Evolutionary conservation across 768 basidiomycete species (phyloP), one percentile per base, ranked within the genome.

Genomic region (Leccinum rimulosum): DNA sequence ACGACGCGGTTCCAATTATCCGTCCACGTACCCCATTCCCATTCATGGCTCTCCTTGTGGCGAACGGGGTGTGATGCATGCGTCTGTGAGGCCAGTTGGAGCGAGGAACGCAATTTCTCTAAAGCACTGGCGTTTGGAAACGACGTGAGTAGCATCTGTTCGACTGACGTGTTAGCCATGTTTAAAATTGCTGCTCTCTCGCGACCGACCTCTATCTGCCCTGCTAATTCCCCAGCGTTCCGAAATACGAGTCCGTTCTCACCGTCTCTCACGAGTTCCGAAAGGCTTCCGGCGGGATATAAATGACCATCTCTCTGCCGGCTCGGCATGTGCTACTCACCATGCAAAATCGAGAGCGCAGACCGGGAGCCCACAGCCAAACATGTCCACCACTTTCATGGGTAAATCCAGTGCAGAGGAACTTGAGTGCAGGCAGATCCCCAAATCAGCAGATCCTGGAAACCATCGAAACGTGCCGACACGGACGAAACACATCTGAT

Each of bases 331-430:
- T 31, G 31, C 30, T 12, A 65, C 84, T n/a, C 61, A 95, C 95
- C 93, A 96, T 45, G 80, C 75, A 68, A 96, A 99, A 52, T 87
- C 80, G 3, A 94, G 80, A 0, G 97, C 95, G 61, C 95, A 90
- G 8, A 98, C 97, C 0, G 96, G 96, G 57, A 98, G 78, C 5
- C 89, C 89, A 65, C 95, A 98, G 4, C 97, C 97, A 76, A 98
- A 98, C 96, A 98, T 98, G 72, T 99, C 97, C 7, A 99, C 94
- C 5, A 99, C 86, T 73, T 99, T 99, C 97, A 99, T 99, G 3
- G 97, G 97, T 56, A 99, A 77, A 74, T 99, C 97, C 57, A 95
- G 75, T 1, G 84, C 89, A 2, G 93, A 95, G 0, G 93, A 93
- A 71, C 93, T 95, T 6, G 86, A 84, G 75, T 99, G 97, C 52